Base-by-base conservation (phyloP, 2,329 filamentous ascomycete genomes). In the Metarhizium humberi region DNA sequence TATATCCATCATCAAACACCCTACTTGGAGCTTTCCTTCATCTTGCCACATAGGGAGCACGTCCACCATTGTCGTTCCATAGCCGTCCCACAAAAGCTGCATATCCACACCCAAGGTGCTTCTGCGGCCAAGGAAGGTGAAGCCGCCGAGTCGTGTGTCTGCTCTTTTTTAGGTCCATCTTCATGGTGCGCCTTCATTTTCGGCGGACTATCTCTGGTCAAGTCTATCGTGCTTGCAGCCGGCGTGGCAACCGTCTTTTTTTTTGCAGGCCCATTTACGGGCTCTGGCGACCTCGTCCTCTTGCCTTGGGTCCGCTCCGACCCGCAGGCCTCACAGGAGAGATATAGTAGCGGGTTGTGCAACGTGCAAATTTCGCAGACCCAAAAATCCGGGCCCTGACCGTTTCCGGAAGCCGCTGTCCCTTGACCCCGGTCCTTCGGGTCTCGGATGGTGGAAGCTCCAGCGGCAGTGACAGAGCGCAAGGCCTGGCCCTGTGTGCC, bases 1-100 rank as follows among this genome's bases (percentile, higher is more conserved):
- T 13, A 20, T 32, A 18, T 18, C 14, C 20, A 43, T 14, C 51
- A 20, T 16, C 8, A 40, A 40, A 18, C 32, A 13, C 18, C 34
- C 49, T 20, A 57, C 61, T 60, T 63, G 52, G 76, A 80, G 57
- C 65, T 75, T 11, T 76, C 71, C 67, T 82, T 82, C 68, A 83
- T 75, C 59, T 68, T 73, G 2, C 78, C 78, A 62, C 81, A 84
- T 3, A 71, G 66, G 18, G 75, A 75, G 60, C 81, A 84, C 29
- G 75, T 78, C 79, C 80, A 82, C 78, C 78, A 82, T 59, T 76
- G 72, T 48, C 71, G 68, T 55, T 81, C 77, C 70, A 82, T 79
- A 30, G 69, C 64, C 2, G 72, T 77, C 8, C 73, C 74, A 59
- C 81, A 84, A 54, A 73, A 72, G 16, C 71, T 73, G 59, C 81